Base-by-base conservation (phyloP, 768 basidiomycete species). In the Cystobasidium onofrii region DNA sequence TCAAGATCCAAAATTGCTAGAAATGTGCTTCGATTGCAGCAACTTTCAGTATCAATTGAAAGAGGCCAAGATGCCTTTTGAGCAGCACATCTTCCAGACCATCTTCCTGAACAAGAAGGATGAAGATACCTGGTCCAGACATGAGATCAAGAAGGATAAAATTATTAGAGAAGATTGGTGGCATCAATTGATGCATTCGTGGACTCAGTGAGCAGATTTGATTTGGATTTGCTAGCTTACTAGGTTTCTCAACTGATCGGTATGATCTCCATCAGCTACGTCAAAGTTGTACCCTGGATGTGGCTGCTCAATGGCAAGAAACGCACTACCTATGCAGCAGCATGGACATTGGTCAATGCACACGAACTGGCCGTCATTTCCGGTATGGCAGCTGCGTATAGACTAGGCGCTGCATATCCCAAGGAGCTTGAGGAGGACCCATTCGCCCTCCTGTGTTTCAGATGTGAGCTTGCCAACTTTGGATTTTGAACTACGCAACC, bases 21-120 rank as follows among this genome's bases (percentile, higher is more conserved):
- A 83, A 75, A 83, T 83, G 83, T 82, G 79, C 27, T 78, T 78
- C 73, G 78, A 78, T 64, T 78, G 78, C 74, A 55, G 65, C 39
- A 75, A 75, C 55, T 78, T 76, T 73, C 78, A 78, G 64, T 70
- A 44, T 39, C 76, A 79, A 34, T 70, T 77, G 71, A 75, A 71
- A 46, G 65, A 75, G 17, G 62, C 79, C 75, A 62, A 80, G 31
- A 67, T 71, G 41, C 81, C 81, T 0, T 74, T 80, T 41, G 79
- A 83, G 57, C 79, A 82, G 39, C 83, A 83, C 73, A 76, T 83
- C 29, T 83, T 82, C 81, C 82, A 83, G 78, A 82, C 81, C 7
- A 83, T 83, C 79, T 82, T 82, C 78, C 76, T 83, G 67, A 82
- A 83, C 80, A 82, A 81, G 64, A 80, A 82, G 70, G 77, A 83